Evolutionary conservation across 208 protist genomes (phyloP).

Genomic region (Phytomonas francai): DNA sequence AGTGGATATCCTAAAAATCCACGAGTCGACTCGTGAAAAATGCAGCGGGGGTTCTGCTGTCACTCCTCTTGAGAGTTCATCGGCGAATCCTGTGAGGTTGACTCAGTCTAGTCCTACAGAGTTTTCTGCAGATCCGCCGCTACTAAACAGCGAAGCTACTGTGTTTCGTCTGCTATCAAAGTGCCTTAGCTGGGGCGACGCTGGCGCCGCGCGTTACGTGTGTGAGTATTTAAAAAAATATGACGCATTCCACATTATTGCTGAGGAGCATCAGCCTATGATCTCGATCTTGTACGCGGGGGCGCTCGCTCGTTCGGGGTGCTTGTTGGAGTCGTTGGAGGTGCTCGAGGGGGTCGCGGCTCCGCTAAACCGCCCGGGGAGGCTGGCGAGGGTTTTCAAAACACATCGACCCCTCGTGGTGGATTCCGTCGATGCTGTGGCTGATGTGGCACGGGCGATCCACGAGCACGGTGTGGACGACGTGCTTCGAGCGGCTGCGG

Average conservation of each 20-base stretch:
- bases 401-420: slow-evolving; percentile 35
- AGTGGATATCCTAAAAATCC: slow-evolving; percentile 35
- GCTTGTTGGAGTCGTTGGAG: slow-evolving; percentile 31
- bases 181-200: slow-evolving; percentile 58
- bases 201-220: slow-evolving; percentile 30
- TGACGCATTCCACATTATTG: slow-evolving; percentile 20
- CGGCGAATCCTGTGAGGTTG: neutral
- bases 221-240: slow-evolving; percentile 26
- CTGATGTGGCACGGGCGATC: slow-evolving; percentile 29
- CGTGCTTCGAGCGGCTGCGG: neutral
- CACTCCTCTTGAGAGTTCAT: neutral
- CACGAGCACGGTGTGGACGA: slow-evolving; percentile 10
- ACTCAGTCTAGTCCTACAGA: neutral
- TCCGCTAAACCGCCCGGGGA: slow-evolving; percentile 21
- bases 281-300: slow-evolving; percentile 46
- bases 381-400: slow-evolving; percentile 50
- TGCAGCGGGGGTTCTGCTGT: neutral
- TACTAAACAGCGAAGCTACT: slow-evolving; percentile 65
- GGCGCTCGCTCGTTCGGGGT: slow-evolving; percentile 26
- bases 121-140: slow-evolving; percentile 10
- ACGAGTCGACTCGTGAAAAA: slow-evolving; percentile 14
- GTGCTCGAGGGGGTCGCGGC: slow-evolving; percentile 43
- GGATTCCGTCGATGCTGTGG: slow-evolving; percentile 47
- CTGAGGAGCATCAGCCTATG: slow-evolving; percentile 24
- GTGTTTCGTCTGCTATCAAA: slow-evolving; percentile 70